These are phyloP conservation scores for Chrysoporthe cubensis DNA, from an alignment of 2,329 filamentous ascomycete species.

Conservation along the genomic window DNA sequence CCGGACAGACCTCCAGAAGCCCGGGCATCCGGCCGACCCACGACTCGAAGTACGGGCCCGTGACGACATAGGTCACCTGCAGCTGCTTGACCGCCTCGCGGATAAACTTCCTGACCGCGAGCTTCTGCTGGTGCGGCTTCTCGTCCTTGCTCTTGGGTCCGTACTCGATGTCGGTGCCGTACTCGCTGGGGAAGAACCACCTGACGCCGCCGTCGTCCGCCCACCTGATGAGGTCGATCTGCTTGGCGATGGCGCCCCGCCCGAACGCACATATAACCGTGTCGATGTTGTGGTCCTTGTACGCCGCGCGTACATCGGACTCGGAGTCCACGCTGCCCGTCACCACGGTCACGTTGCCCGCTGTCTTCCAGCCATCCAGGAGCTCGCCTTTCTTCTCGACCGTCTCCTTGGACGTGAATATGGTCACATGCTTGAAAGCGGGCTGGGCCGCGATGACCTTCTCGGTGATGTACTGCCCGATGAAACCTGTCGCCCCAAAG, in stretches of 20 bases:
- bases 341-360: slow-evolving; percentile 57
- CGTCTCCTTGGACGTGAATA: slow-evolving; percentile 53
- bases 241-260: slow-evolving; percentile 61
- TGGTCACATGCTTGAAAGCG: slow-evolving; percentile 39
- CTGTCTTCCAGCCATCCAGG: slow-evolving; percentile 46
- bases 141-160: slow-evolving; percentile 60
- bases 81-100: slow-evolving; percentile 56
- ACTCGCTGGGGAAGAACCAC: slow-evolving; percentile 71
- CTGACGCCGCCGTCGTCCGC: slow-evolving; percentile 59
- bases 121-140: slow-evolving; percentile 70
- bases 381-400: slow-evolving; percentile 52
- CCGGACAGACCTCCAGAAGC: slow-evolving; percentile 49
- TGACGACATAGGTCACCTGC: slow-evolving; percentile 69
- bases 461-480: slow-evolving; percentile 46
- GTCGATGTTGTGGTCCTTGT: slow-evolving; percentile 58
- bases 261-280: slow-evolving; percentile 70
- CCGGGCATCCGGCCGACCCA: slow-evolving; percentile 53
- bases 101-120: slow-evolving; percentile 67
- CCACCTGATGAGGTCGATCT: slow-evolving; percentile 64
- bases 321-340: slow-evolving; percentile 58
- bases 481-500: slow-evolving; percentile 48
- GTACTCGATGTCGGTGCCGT: slow-evolving; percentile 69
- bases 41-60: slow-evolving; percentile 70
- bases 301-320: slow-evolving; percentile 59
- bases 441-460: slow-evolving; percentile 42